Evolutionary conservation across 139 green algal species (phyloP), one percentile per base, ranked within the genome.

Genomic region (Closterium sp.): DNA sequence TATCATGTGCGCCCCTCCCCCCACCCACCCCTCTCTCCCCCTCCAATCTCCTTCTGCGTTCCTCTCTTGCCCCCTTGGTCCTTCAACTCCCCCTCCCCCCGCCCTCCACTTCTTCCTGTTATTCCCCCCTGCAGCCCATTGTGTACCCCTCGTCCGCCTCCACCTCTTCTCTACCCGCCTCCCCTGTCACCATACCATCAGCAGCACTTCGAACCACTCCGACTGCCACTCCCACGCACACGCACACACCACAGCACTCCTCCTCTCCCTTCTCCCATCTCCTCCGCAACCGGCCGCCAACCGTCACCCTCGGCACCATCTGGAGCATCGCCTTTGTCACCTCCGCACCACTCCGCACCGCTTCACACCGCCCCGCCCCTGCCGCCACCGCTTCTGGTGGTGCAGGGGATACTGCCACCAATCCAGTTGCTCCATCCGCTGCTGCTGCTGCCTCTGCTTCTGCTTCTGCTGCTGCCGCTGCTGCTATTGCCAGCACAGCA

Each of bases 261-360:
- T 17, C 50, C 50, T 73, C 50, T 73, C 50, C 50, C 9, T 27
- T 73, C 50, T 87, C 84, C 32, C 84, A 87, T 90, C 84, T 87
- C 84, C n/a, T 87, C 84, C 0, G 84, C 84, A 30, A 28, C 28
- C 84, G 13, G n/a, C 28, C 34, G 1, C 87, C 50, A 21, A 21
- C 50, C 50, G 24, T 42, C 1, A 21, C 90, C 13, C n/a, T 31
- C 28, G 91, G 91, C 21, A 62, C 91, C 32, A 91, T 93, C 86
- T 93, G 91, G 91, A 93, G 91, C 38, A 93, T 93, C 87, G 91
- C 91, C 28, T 93, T 93, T 86, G 86, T 93, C 30, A 11, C 50
- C 30, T 27, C 50, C 50, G 50, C 50, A 73, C 50, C 50, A 73
- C 50, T 73, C 50, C 17, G 50, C 50, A 73, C 50, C 50, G 17